Conservation (phyloP, 2,329 filamentous ascomycete species). For the Xylariaceae sp. region DNA sequence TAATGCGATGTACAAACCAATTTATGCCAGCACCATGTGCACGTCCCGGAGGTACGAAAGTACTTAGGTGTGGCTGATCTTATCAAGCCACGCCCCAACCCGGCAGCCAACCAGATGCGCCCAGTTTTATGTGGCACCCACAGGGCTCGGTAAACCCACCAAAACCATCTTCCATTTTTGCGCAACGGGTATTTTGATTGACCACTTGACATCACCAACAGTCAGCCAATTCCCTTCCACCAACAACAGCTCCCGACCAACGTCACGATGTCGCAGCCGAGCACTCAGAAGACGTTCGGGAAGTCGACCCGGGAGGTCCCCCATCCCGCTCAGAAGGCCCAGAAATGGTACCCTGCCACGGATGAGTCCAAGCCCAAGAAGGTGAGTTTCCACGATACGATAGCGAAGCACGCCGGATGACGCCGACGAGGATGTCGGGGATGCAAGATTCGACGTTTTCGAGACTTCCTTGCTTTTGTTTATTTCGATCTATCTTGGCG, state of each 20-base stretch:
- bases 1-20: neutral
- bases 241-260: constrained; percentile 37
- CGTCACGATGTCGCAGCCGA: constrained; percentile 67
- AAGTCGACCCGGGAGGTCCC: constrained; percentile 92
- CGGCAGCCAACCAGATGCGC: constrained; percentile 5
- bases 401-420: constrained; percentile 12
- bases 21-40: neutral
- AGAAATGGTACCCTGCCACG: constrained; percentile 98
- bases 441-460: neutral
- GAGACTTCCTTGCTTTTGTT: neutral
- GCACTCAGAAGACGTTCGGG: constrained; percentile 88
- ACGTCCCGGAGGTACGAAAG: neutral
- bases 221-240: constrained; percentile 26
- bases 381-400: constrained; percentile 60
- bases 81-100: constrained; percentile 11
- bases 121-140: constrained; percentile 25
- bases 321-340: constrained; percentile 81
- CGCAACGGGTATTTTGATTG: constrained; percentile 29
- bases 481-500: neutral
- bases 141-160: constrained; percentile 34
- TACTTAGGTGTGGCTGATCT: constrained; percentile 16
- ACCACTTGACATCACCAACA: constrained; percentile 25
- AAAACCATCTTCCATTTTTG: constrained; percentile 32
- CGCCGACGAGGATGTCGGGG: neutral
- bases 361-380: constrained; percentile 86